Evolutionary conservation across 345 rosid genomes (phyloP).

Genomic region (Gossypium longicalyx): DNA sequence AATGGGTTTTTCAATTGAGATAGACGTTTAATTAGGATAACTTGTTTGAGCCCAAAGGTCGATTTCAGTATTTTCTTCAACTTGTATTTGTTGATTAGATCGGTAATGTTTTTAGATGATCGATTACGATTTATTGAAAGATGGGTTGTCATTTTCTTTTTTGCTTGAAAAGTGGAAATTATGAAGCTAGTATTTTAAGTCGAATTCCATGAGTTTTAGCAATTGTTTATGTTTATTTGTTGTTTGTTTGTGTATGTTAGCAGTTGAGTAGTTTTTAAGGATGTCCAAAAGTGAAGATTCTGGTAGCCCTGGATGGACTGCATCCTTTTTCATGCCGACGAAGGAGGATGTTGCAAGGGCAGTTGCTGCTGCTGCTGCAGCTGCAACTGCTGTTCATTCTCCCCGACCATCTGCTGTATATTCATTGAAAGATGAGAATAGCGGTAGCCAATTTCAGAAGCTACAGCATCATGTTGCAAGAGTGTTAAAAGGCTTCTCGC

Average conservation of each 20-base stretch:
- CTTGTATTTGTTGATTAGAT: not conserved
- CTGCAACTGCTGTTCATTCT: slow-evolving; percentile 64
- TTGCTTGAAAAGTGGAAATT: not conserved
- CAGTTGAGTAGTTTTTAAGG: slow-evolving; percentile 33
- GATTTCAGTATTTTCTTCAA: not conserved
- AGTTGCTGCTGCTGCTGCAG: slow-evolving; percentile 70
- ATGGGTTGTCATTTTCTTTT: not conserved
- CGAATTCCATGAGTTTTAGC: not conserved
- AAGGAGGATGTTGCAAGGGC: slow-evolving; percentile 80
- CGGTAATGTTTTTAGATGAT: not conserved
- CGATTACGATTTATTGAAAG: not conserved
- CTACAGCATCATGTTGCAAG: slow-evolving; percentile 61
- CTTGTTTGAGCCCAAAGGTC: slow-evolving; percentile 2
- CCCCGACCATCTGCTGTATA: slow-evolving; percentile 85
- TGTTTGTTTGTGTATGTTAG: slow-evolving; percentile 4
- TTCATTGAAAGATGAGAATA: slow-evolving; percentile 59
- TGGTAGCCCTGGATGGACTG: slow-evolving; percentile 78
- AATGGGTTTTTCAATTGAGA: not conserved
- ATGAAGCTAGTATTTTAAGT: not conserved
- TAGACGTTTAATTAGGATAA: not conserved
- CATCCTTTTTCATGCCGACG: slow-evolving; percentile 62
- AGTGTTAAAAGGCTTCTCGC: slow-evolving; percentile 65
- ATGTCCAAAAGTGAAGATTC: slow-evolving; percentile 70
- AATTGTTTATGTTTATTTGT: slow-evolving; percentile 6
- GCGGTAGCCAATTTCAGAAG: slow-evolving; percentile 65